phyloP scores from a whole-genome alignment of 2,329 filamentous ascomycete genomes.

The Microthyrium microscopicum region DNA sequence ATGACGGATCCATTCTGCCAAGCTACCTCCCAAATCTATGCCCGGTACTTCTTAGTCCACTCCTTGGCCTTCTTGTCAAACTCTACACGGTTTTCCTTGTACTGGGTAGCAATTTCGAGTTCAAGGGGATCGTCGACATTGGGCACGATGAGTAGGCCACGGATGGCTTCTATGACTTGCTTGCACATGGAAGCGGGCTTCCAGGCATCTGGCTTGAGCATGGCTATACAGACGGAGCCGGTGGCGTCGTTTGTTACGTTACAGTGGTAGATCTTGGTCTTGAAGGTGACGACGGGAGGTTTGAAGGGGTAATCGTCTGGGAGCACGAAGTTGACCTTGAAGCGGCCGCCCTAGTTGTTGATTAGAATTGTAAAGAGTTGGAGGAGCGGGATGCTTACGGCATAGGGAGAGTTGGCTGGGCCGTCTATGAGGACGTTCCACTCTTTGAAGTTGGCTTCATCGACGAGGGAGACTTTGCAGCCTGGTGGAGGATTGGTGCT shows the following conservation, averaged over 20 bases:
- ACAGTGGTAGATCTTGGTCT: constrained; percentile 87
- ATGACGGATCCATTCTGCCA: too few relatives aligned
- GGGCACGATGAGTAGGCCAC: constrained; percentile 59
- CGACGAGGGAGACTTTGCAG: constrained; percentile 37
- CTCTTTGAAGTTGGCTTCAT: constrained; percentile 48
- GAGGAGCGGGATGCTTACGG: constrained; percentile 30
- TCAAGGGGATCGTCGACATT: constrained; percentile 85
- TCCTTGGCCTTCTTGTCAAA: constrained; percentile 60
- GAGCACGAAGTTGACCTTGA: constrained; percentile 55
- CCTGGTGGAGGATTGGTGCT: constrained; percentile 37
- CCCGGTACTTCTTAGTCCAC: constrained; percentile 64
- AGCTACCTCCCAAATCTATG: too few relatives aligned
- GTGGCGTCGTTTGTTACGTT: constrained; percentile 79
- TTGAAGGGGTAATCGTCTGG: constrained; percentile 83
- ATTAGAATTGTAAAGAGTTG: constrained; percentile 8
- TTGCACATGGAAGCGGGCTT: constrained; percentile 69
- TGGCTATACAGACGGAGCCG: constrained; percentile 70
- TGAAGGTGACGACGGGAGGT: constrained; percentile 61
- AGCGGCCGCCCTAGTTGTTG: constrained; percentile 45
- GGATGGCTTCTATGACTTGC: constrained; percentile 61
- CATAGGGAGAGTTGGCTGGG: constrained; percentile 46
- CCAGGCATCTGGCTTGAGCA: constrained; percentile 78
- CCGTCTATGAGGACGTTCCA: constrained; percentile 54
- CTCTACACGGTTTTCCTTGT: constrained; percentile 44
- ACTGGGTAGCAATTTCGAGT: constrained; percentile 72